These are phyloP conservation scores for Cytospora piceicola DNA, from an alignment of 2,329 filamentous ascomycete species.

Conservation along the genomic window DNA sequence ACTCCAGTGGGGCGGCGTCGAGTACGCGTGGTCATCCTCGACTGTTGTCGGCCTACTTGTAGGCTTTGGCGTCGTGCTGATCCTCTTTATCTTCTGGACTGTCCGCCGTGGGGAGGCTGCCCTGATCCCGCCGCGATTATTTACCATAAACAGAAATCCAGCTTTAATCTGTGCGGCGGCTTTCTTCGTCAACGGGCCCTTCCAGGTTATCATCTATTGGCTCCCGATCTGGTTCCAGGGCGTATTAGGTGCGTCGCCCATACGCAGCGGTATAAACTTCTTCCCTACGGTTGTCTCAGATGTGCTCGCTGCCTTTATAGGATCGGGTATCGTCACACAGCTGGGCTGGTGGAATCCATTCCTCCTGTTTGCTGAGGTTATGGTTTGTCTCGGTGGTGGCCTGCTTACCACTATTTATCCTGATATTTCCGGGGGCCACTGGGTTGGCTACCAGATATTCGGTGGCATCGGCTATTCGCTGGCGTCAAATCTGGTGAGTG, in stretches of 20 bases:
- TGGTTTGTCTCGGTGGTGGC: slow-evolving; percentile 44
- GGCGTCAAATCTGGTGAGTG: slow-evolving; percentile 7
- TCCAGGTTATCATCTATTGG: slow-evolving; percentile 51
- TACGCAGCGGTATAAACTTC: slow-evolving; percentile 34
- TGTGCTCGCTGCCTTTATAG: slow-evolving; percentile 32
- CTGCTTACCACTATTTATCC: slow-evolving; percentile 42
- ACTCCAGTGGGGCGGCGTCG: slow-evolving; percentile 59
- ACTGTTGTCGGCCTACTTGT: slow-evolving; percentile 47
- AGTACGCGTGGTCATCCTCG: slow-evolving; percentile 51
- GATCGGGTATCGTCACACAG: slow-evolving; percentile 30
- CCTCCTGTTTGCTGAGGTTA: slow-evolving; percentile 34
- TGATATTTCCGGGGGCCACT: slow-evolving; percentile 39
- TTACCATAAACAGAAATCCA: slow-evolving; percentile 43
- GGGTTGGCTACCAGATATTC: slow-evolving; percentile 43
- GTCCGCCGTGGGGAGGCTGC: slow-evolving; percentile 46
- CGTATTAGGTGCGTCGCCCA: slow-evolving; percentile 36
- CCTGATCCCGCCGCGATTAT: slow-evolving; percentile 44
- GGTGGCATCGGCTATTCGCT: slow-evolving; percentile 6
- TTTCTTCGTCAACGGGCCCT: slow-evolving; percentile 46
- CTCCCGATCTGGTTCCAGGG: slow-evolving; percentile 49
- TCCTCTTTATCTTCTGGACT: slow-evolving; percentile 42
- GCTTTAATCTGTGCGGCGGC: slow-evolving; percentile 46
- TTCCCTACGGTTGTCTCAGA: slow-evolving; percentile 35
- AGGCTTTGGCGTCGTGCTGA: slow-evolving; percentile 34
- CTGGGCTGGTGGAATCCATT: slow-evolving; percentile 34